Percentiles rank a stretch among this genome's conserved stretches.
These are phyloP conservation scores for Amphichorda felina DNA, from an alignment of 2,329 filamentous ascomycete genomes.

Conservation along the genomic window DNA sequence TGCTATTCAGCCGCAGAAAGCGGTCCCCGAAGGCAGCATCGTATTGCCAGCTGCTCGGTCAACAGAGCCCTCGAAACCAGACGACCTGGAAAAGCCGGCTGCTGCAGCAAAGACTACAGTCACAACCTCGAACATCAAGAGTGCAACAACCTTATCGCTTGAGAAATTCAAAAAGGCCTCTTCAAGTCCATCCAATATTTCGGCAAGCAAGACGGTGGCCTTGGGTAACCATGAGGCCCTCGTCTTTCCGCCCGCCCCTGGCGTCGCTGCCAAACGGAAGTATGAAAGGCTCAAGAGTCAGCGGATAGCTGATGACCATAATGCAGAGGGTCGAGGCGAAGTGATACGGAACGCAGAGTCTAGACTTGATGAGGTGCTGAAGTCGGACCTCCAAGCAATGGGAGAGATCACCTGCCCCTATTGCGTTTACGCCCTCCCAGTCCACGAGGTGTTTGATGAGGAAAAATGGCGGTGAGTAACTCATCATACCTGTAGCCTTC, in stretches of 20 bases:
- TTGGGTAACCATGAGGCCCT: constrained; percentile 1
- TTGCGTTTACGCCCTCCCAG: constrained; percentile 6
- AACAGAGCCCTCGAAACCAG: neutral
- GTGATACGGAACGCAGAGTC: neutral
- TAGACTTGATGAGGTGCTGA: neutral
- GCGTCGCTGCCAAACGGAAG: neutral
- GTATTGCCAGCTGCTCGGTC: neutral
- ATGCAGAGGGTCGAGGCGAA: too few species aligned
- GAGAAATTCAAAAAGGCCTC: neutral
- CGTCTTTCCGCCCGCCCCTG: constrained; percentile 1
- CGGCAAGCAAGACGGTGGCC: neutral
- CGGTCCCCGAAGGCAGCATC: neutral
- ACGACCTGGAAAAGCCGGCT: neutral
- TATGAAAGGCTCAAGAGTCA: neutral
- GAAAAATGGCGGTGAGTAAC: constrained; percentile 8
- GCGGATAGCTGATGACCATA: neutral
- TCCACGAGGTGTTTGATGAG: constrained; percentile 3
- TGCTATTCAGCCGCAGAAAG: neutral
- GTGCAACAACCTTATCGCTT: neutral
- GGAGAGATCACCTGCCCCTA: constrained; percentile 6
- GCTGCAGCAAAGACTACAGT: neutral
- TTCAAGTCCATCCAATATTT: neutral
- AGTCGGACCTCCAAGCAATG: constrained; percentile 6
- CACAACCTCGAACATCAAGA: neutral
- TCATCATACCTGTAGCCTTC: neutral